These are phyloP conservation scores for Sophora flavescens DNA, from an alignment of 306 rosid species.

Conservation along the genomic window DNA sequence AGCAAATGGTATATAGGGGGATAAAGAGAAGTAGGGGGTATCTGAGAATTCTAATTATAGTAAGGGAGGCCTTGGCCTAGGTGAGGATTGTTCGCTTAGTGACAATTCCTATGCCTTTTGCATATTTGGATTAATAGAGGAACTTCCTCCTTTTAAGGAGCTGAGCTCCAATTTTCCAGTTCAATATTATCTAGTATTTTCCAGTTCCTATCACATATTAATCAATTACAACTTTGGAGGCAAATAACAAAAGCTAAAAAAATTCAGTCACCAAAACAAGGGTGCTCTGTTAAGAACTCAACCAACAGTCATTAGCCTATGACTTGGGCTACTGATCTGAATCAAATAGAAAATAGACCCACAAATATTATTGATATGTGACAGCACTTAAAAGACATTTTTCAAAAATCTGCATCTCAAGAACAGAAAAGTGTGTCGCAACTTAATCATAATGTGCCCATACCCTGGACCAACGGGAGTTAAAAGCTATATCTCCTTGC, in stretches of 20 bases:
- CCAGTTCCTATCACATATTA: neutral
- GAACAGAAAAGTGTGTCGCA: conserved; percentile 34
- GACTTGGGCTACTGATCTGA: conserved; percentile 6
- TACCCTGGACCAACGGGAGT: conserved; percentile 99
- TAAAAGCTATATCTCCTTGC: conserved; percentile 72
- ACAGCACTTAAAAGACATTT: neutral
- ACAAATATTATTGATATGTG: neutral
- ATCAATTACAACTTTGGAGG: neutral
- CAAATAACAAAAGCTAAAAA: neutral
- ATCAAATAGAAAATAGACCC: conserved; percentile 37
- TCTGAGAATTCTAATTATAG: no score
- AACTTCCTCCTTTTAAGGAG: no score
- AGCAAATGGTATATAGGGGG: no score
- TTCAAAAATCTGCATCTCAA: conserved; percentile 34
- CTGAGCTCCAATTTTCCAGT: no score
- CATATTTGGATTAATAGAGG: no score
- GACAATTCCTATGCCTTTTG: no score
- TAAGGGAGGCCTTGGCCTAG: no score
- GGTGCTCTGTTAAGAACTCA: conserved; percentile 11
- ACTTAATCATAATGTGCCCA: conserved; percentile 41
- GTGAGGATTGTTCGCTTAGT: no score
- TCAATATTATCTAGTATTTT: no score
- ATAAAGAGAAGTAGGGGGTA: no score
- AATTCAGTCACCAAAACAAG: conserved; percentile 22
- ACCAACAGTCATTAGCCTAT: conserved; percentile 10